These are phyloP conservation scores for Iodosphaeria phyllophila DNA, from an alignment of 2,329 filamentous ascomycete species.

Conservation along the genomic window DNA sequence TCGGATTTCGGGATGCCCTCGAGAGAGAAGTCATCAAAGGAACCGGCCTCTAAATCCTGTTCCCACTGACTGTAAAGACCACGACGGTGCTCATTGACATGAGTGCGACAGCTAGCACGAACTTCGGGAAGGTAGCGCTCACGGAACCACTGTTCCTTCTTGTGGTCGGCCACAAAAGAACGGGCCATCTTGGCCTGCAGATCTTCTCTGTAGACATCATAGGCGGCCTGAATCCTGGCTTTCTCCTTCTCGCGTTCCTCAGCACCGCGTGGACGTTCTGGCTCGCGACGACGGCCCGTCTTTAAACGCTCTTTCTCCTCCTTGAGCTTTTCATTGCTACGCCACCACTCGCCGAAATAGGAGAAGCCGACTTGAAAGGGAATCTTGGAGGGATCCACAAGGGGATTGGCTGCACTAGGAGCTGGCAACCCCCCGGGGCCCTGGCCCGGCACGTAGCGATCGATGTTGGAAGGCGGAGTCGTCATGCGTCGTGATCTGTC, in stretches of 20 bases:
- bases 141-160: constrained; percentile 93
- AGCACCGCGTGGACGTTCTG: constrained; percentile 42
- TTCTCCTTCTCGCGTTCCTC: constrained; percentile 67
- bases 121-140: constrained; percentile 83
- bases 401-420: constrained; percentile 41
- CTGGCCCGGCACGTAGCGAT: constrained; percentile 69
- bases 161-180: constrained; percentile 78
- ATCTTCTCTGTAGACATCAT: constrained; percentile 49
- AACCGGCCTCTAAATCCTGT: constrained; percentile 63
- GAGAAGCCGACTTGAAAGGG: constrained; percentile 73
- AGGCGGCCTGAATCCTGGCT: constrained; percentile 53
- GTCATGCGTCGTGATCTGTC: constrained; percentile 38
- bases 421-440: constrained; percentile 29
- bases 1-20: constrained; percentile 91
- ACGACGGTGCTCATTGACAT: constrained; percentile 64
- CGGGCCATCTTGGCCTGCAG: constrained; percentile 66
- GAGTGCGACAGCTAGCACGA: constrained; percentile 52
- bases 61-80: constrained; percentile 76
- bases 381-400: constrained; percentile 53
- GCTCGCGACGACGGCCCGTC: constrained; percentile 48
- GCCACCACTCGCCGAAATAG: constrained; percentile 77
- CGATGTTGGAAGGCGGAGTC: constrained; percentile 53
- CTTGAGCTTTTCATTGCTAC: constrained; percentile 64
- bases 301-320: constrained; percentile 58
- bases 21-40: constrained; percentile 86